Conservation (phyloP, 352 stramenopile species). For the Phytophthora hibernalis region DNA sequence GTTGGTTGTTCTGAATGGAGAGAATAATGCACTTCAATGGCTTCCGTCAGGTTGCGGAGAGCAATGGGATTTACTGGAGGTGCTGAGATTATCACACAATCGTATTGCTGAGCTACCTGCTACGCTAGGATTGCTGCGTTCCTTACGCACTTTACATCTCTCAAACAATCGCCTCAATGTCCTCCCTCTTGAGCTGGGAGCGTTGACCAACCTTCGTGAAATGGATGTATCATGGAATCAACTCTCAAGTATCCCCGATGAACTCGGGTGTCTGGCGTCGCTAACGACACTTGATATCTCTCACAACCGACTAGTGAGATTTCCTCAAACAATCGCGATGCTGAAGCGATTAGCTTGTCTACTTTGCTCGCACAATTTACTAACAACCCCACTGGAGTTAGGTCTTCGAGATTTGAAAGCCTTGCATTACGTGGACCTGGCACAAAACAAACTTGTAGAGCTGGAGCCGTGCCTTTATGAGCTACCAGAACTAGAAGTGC, state of each 20-base stretch:
- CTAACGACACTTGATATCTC: conserved; percentile 53
- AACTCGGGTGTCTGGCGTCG: conserved; percentile 58
- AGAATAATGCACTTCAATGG: conserved; percentile 47
- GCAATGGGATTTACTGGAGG: conserved; percentile 38
- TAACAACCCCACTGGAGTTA: conserved; percentile 47
- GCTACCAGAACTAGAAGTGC: conserved; percentile 54
- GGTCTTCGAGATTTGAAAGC: conserved; percentile 35
- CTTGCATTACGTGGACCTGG: conserved; percentile 69
- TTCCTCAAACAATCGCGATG: conserved; percentile 61
- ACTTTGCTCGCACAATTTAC: conserved; percentile 58
- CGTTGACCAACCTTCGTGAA: conserved; percentile 53
- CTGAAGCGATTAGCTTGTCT: conserved; percentile 52
- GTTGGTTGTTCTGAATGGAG: conserved; percentile 46
- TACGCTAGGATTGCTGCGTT: conserved; percentile 50
- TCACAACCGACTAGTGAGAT: conserved; percentile 54
- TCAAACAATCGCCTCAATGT: conserved; percentile 47
- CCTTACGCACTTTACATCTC: conserved; percentile 44
- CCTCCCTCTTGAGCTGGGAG: conserved; percentile 62
- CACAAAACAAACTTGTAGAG: conserved; percentile 53
- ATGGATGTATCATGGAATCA: conserved; percentile 75
- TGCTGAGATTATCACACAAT: conserved; percentile 56
- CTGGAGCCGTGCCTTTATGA: conserved; percentile 62
- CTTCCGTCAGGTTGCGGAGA: conserved; percentile 43
- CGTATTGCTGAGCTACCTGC: conserved; percentile 44
- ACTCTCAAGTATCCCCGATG: conserved; percentile 56